A percentile compares a stretch with the other conserved stretches of the same genome.
phyloP scores from a whole-genome alignment of 2,329 filamentous ascomycete genomes.

The Calycina marina region DNA sequence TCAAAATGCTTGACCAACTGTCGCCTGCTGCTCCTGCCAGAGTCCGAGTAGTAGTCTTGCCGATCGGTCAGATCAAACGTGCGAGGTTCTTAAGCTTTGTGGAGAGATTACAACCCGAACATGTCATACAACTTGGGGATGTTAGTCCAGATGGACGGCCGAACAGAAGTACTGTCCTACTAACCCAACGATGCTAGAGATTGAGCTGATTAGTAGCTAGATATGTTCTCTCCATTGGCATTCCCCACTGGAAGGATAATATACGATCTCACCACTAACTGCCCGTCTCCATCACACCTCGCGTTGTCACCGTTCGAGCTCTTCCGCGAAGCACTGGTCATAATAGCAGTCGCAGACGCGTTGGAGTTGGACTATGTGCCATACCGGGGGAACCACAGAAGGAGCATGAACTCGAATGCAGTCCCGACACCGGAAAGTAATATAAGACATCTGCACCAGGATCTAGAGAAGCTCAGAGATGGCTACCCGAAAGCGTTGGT shows the following conservation, averaged over 20 bases:
- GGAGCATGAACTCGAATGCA: conserved; percentile 36
- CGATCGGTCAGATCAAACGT: conserved; percentile 72
- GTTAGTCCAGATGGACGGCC: conserved; percentile 73
- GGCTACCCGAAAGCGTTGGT: conserved; percentile 62
- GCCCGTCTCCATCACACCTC: conserved; percentile 65
- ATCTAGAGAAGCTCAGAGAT: conserved; percentile 57
- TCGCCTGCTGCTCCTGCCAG: conserved; percentile 84
- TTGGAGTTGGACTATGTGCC: conserved; percentile 43
- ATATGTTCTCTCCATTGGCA: conserved; percentile 84
- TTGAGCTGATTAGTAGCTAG: conserved; percentile 30
- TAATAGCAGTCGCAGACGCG: conserved; percentile 78
- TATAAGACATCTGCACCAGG: conserved; percentile 44
- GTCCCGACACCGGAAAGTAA: conserved; percentile 37
- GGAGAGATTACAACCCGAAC: conserved; percentile 61
- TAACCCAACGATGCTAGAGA: background rate
- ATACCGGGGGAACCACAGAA: conserved; percentile 41
- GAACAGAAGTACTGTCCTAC: conserved; percentile 58
- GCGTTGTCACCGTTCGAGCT: conserved; percentile 79
- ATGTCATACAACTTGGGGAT: conserved; percentile 72
- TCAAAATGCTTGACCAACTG: conserved; percentile 77
- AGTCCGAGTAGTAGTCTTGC: conserved; percentile 75
- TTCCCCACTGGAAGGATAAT: conserved; percentile 77
- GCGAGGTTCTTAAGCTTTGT: conserved; percentile 69
- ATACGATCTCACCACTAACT: conserved; percentile 73
- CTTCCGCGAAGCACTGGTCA: conserved; percentile 68